Evolutionary conservation across 2,329 filamentous ascomycete genomes (phyloP).

Genomic region (Penicillium olsonii): DNA sequence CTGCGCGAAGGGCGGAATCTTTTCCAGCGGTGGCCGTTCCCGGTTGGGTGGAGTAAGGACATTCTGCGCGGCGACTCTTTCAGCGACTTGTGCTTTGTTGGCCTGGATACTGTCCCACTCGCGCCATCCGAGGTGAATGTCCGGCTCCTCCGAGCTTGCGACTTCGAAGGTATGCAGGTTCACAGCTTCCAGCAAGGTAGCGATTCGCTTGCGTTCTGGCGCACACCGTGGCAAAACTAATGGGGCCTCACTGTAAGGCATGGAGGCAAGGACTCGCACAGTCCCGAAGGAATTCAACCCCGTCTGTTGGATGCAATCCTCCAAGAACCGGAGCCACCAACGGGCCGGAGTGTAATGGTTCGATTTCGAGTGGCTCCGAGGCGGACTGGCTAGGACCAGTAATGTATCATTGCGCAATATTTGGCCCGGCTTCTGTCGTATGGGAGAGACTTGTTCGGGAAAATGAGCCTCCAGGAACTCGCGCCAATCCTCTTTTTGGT

Average conservation of each 20-base stretch:
- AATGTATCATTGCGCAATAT: conserved; percentile 68
- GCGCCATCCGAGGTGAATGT: conserved; percentile 24
- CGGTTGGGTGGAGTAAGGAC: conserved; percentile 35
- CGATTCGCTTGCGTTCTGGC: conserved; percentile 56
- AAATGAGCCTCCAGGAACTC: conserved; percentile 44
- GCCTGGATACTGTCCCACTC: conserved; percentile 26
- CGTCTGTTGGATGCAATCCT: conserved; percentile 57
- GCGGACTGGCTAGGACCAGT: conserved; percentile 68
- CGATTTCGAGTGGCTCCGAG: conserved; percentile 2
- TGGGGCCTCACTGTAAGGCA: conserved; percentile 61
- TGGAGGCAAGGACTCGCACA: conserved; percentile 77
- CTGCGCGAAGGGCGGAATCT: conserved; percentile 25
- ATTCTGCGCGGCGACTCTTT: conserved; percentile 29
- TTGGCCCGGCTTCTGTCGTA: background rate
- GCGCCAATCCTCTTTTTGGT: conserved; percentile 60
- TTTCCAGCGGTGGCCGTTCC: conserved; percentile 22
- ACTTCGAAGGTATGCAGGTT: conserved; percentile 53
- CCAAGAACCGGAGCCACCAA: conserved; percentile 59
- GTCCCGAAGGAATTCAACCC: conserved; percentile 75
- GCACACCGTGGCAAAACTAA: conserved; percentile 63
- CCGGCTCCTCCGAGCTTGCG: conserved; percentile 44
- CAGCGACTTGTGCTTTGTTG: conserved; percentile 30
- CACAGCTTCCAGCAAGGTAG: conserved; percentile 61
- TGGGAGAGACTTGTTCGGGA: conserved; percentile 44
- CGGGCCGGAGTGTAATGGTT: conserved; percentile 54